Base-by-base conservation (phyloP, 495 filamentous ascomycete genomes). In the Aspergillus conjunctus region DNA sequence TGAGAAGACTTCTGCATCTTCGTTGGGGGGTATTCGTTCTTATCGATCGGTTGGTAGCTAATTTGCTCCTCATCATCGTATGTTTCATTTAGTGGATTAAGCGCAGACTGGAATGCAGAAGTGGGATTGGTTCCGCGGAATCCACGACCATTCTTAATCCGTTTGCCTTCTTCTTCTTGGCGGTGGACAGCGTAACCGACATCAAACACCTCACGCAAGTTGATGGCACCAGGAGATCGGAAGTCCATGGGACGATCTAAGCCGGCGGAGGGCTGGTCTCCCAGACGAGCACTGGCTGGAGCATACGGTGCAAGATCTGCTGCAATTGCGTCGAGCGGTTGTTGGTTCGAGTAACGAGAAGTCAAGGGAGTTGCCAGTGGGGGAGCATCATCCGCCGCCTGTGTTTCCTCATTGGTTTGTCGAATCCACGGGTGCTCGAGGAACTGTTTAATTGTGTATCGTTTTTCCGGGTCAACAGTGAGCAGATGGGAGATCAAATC, bases 121-220 rank as follows among this genome's bases (percentile, higher is more conserved):
- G 68, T 46, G 10, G 72, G 64, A 59, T 81, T 83, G 18, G 76
- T 78, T 33, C 83, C 85, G 31, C 86, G 83, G 70, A 86, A 90
- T 63, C 88, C 88, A 68, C 89, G 85, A 64, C 87, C 87, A 65
- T 86, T 83, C 77, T 93, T 96, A 37, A 91, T 85, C 34, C 93
- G 88, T 74, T 97, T 98, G 67, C 84, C 87, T 74, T 98, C 94
- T 73, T 98, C 94, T 72, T 97, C 94, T 73, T 98, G 91, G 32
- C 94, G 83, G 69, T 98, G 94, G 15, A 98, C 94, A 21, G 94
- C 91, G 67, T 98, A 98, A 34, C 91, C 88, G 51, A 98, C 94
- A 68, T 98, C 94, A 65, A 98, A 98, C 14, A 98, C 91, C 68
- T 98, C 94, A 52, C 94, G 90, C 20, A 98, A 81, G 69, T 97